Conservation (phyloP, 2,329 filamentous ascomycete species). For the Botryotinia convoluta region DNA sequence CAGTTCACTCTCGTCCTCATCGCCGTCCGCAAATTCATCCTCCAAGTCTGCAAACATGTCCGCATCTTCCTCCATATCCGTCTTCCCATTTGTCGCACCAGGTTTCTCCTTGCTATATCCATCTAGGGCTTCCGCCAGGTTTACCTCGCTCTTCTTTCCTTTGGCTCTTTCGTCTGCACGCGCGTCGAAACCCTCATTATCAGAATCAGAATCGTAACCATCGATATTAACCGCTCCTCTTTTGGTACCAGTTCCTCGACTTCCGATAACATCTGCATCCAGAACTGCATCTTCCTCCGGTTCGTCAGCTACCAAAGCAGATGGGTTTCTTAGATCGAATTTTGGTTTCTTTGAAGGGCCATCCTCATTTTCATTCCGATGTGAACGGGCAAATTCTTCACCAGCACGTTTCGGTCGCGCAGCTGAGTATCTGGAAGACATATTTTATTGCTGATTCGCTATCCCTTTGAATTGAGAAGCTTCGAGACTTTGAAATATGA, state of each 20-base stretch:
- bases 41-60: constrained; percentile 83
- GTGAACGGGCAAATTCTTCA: constrained; percentile 74
- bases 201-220: constrained; percentile 92
- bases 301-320: constrained; percentile 80
- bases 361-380: constrained; percentile 56
- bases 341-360: constrained; percentile 71
- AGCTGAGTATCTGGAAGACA: constrained; percentile 55
- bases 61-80: constrained; percentile 60
- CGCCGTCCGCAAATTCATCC: constrained; percentile 55
- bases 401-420: constrained; percentile 80
- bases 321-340: constrained; percentile 94
- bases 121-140: constrained; percentile 53
- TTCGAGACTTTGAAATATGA: background rate
- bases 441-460: constrained; percentile 43
- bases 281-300: constrained; percentile 74
- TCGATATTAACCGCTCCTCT: constrained; percentile 94
- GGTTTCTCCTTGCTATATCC: constrained; percentile 47
- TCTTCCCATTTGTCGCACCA: constrained; percentile 36
- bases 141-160: constrained; percentile 46
- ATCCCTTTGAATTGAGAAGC: background rate
- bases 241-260: constrained; percentile 69
- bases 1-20: constrained; percentile 52
- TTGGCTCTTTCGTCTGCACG: constrained; percentile 61
- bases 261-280: constrained; percentile 89
- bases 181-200: constrained; percentile 82